Evolutionary conservation across 2,329 filamentous ascomycete genomes (phyloP), one percentile per base, ranked within the genome.

Genomic region (Fusarium coicis): DNA sequence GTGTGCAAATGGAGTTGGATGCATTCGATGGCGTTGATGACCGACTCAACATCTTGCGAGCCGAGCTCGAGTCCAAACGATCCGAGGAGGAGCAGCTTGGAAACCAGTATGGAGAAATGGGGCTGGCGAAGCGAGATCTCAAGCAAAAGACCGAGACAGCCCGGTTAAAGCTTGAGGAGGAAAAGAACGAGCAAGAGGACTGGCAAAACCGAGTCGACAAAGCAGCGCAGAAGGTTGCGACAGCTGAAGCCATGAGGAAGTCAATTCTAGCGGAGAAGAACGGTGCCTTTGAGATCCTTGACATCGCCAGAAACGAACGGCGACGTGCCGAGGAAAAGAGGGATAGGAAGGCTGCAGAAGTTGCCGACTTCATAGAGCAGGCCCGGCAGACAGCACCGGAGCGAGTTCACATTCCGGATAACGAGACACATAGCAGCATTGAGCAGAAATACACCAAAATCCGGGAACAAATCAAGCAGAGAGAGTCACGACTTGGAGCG

Each of bases 21-120:
- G 86, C 84, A 32, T 89, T 89, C 52, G 88, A 93, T 67, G 91
- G 92, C 7, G 89, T 90, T 61, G 93, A 94, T 77, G 91, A 89
- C 54, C 87, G 87, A 58, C 83, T 96, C 2, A 87, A 90, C 50
- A 83, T 83, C 18, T 83, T 94, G 4, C 87, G 87, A 61, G 81
- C 84, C 21, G 84, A 89, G 53, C 85, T 97, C 2, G 80, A 84
- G 55, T 87, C 90, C 8, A 82, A 85, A 63, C 88, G 91, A 12
- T 80, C 80, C 6, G 80, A 86, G 69, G 81, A 82, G 18, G 82
- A 86, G 3, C 84, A 87, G 53, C 84, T 88, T 32, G 87, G 90
- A 78, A 77, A 82, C 18, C 87, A 90, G 65, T 91, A 88, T 72
- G 89, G 87, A 26, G 84, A 85, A 58, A 81, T 89, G 73, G 82